These are phyloP conservation scores for Lachancea cidri DNA, from an alignment of 805 yeast species.

Conservation along the genomic window DNA sequence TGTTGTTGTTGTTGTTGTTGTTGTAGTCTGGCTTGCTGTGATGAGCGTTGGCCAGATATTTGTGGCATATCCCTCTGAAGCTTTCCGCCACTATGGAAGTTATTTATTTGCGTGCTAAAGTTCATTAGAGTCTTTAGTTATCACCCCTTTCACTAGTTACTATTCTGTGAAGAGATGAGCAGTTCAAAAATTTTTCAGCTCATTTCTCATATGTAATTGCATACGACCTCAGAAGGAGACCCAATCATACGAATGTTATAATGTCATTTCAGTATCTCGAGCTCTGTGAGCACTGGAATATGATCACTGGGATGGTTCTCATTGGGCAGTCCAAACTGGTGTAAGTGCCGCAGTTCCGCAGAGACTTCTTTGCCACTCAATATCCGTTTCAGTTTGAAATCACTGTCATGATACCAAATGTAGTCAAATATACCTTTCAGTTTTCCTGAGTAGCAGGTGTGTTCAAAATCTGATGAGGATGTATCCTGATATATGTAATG, in stretches of 20 bases:
- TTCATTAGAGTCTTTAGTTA: background rate
- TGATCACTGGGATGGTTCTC: conserved; percentile 55
- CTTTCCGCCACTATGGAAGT: background rate
- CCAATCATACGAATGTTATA: background rate
- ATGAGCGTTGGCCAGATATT: background rate
- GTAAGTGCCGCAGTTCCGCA: conserved; percentile 16
- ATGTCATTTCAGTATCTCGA: conserved; percentile 24
- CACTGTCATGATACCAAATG: conserved; percentile 45
- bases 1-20: conserved; percentile 7
- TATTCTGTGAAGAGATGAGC: background rate
- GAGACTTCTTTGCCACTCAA: conserved; percentile 42
- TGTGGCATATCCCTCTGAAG: background rate
- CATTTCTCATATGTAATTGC: background rate
- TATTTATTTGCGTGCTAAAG: background rate
- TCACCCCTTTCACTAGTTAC: background rate
- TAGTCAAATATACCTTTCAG: conserved; percentile 53
- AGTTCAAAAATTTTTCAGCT: background rate
- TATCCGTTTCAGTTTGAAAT: conserved; percentile 39
- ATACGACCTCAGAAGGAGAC: background rate
- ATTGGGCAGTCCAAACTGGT: conserved; percentile 47
- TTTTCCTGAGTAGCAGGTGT: conserved; percentile 46
- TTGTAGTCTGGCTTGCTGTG: background rate
- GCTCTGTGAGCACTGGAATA: conserved; percentile 38
- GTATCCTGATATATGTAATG: conserved; percentile 31
- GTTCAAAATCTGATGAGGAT: conserved; percentile 28